Percentiles rank a stretch among this genome's conserved stretches.
These are phyloP conservation scores for Pseudonitzschia delicatissima DNA, from an alignment of 108 stramenopile species.

Conservation along the genomic window DNA sequence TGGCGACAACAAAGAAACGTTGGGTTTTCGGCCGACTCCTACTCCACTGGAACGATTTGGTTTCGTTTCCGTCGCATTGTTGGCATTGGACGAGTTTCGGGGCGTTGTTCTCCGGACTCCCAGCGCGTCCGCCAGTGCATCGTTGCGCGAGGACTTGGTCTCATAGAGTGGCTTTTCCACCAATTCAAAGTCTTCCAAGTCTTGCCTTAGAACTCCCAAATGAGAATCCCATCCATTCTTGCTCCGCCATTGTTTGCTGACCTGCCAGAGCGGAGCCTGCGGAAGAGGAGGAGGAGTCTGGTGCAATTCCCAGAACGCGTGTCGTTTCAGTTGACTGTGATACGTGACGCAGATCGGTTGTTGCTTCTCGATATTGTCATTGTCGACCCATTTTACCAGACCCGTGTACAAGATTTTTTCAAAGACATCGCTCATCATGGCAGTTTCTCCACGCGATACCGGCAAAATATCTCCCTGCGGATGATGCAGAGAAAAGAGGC, in stretches of 20 bases:
- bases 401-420: slow-evolving; percentile 68
- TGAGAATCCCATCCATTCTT: slow-evolving; percentile 27
- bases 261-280: slow-evolving; percentile 34
- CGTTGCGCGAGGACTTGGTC: slow-evolving; percentile 20
- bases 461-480: slow-evolving; percentile 79
- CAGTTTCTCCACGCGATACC: slow-evolving; percentile 8
- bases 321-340: slow-evolving; percentile 39
- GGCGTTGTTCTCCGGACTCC: slow-evolving; percentile 37
- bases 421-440: slow-evolving; percentile 42
- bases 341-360: slow-evolving; percentile 48
- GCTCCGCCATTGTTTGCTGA: slow-evolving; percentile 29
- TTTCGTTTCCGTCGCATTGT: not conserved
- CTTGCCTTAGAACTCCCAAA: slow-evolving; percentile 22
- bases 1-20: slow-evolving; percentile 29
- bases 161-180: not conserved
- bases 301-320: slow-evolving; percentile 52
- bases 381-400: slow-evolving; percentile 33
- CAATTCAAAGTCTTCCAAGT: slow-evolving; percentile 30
- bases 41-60: not conserved
- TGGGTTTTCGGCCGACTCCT: not conserved
- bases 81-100: slow-evolving; percentile 14
- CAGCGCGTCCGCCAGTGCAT: slow-evolving; percentile 53
- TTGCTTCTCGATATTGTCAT: not conserved
- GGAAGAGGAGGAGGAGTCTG: slow-evolving; percentile 38
- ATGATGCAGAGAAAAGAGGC: slow-evolving; percentile 71